Percentiles rank a stretch among this genome's conserved stretches.
Evolutionary conservation across 108 stramenopile genomes (phyloP).

Genomic region (Cyclotella baltica): DNA sequence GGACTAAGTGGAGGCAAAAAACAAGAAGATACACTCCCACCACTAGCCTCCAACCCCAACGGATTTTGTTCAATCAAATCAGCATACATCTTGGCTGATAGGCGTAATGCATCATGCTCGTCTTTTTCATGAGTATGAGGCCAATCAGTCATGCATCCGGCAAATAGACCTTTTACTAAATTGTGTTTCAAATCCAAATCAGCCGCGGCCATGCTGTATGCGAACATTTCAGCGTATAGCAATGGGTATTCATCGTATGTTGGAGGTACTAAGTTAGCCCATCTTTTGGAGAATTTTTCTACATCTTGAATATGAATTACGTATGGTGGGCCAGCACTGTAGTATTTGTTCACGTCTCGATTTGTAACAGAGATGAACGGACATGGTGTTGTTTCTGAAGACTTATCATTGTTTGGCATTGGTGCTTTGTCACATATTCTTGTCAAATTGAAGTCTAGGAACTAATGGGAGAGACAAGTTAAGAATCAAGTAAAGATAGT

Average conservation of each 20-base stretch:
- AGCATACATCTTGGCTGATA: slow-evolving; percentile 42
- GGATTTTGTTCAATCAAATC: slow-evolving; percentile 29
- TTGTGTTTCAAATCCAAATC: slow-evolving; percentile 54
- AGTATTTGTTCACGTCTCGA: slow-evolving; percentile 48
- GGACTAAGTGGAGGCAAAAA: slow-evolving; percentile 52
- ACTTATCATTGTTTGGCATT: not conserved
- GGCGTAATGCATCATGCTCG: slow-evolving; percentile 29
- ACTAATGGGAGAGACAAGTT: slow-evolving; percentile 21
- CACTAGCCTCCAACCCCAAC: slow-evolving; percentile 1
- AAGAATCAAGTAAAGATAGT: not conserved
- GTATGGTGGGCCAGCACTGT: slow-evolving; percentile 57
- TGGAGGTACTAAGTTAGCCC: slow-evolving; percentile 57
- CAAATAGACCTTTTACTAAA: slow-evolving; percentile 41
- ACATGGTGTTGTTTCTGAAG: slow-evolving; percentile 13
- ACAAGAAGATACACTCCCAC: slow-evolving; percentile 44
- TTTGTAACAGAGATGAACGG: slow-evolving; percentile 42
- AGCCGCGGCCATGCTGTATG: slow-evolving; percentile 54
- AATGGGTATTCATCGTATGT: slow-evolving; percentile 58
- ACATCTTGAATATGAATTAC: slow-evolving; percentile 59
- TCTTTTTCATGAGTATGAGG: slow-evolving; percentile 39
- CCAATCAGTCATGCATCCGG: slow-evolving; percentile 64
- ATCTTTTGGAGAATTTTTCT: slow-evolving; percentile 44
- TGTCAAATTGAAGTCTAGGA: slow-evolving; percentile 58
- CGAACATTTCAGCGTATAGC: slow-evolving; percentile 61
- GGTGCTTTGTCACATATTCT: slow-evolving; percentile 52